Conservation (phyloP, 345 rosid genomes). For the Eucalyptus microcorys region DNA sequence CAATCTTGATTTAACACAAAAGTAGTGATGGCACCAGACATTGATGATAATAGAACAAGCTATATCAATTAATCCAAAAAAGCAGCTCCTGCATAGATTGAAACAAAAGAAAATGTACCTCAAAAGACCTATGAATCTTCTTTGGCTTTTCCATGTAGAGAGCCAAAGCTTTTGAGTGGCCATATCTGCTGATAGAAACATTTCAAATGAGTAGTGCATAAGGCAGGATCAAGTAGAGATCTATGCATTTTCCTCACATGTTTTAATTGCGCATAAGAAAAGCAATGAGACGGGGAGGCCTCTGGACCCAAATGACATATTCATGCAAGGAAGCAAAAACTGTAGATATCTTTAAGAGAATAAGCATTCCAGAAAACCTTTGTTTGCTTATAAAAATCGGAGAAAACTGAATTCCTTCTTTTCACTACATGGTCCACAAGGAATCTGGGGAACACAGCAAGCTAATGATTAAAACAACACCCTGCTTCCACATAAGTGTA, state of each 20-base stretch:
- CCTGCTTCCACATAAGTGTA: background rate
- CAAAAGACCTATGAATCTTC: background rate
- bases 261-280: background rate
- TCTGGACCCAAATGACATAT: background rate
- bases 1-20: background rate
- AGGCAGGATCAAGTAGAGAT: background rate
- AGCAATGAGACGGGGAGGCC: background rate
- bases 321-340: background rate
- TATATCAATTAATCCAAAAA: background rate
- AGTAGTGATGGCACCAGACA: background rate
- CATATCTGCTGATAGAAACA: conserved; percentile 19
- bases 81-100: background rate
- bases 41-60: background rate
- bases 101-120: background rate
- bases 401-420: background rate
- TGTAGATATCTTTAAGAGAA: background rate
- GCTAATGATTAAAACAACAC: background rate
- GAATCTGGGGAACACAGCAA: background rate
- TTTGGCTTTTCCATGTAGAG: background rate
- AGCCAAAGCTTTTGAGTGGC: conserved; percentile 49
- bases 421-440: background rate
- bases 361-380: background rate
- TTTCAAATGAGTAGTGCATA: background rate
- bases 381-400: background rate
- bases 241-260: background rate